A percentile compares a stretch with the other conserved stretches of the same genome.
Conservation (phyloP, 192 early-diverging fungal genomes). For the Cetraspora pellucida region DNA sequence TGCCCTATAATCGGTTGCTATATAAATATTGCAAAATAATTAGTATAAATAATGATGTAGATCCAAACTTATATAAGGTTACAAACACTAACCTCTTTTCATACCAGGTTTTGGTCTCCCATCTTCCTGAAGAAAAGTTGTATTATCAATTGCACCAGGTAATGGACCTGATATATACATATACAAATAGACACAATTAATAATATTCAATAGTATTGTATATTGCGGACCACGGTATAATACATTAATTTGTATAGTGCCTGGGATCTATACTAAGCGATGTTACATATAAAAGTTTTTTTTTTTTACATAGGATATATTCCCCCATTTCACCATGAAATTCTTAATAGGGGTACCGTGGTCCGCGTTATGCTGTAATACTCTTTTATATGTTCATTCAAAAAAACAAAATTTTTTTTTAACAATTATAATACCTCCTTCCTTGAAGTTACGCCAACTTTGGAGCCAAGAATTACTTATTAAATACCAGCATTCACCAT, state of each 20-base stretch:
- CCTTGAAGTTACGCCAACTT: constrained; percentile 48
- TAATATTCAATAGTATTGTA: too few species aligned
- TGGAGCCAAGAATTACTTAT: constrained; percentile 45
- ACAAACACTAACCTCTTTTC: constrained; percentile 39
- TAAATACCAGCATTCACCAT: constrained; percentile 47
- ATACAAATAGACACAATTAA: background rate
- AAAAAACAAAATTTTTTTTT: background rate
- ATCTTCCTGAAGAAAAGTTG: constrained; percentile 43
- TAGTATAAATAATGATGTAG: background rate
- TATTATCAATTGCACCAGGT: constrained; percentile 45
- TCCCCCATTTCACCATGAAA: too few species aligned
- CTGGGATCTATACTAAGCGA: too few species aligned
- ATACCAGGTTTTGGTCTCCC: constrained; percentile 45
- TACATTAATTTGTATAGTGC: too few species aligned
- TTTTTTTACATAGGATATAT: too few species aligned
- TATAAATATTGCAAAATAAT: background rate
- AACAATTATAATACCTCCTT: constrained; percentile 38
- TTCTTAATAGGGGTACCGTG: too few species aligned
- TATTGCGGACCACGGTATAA: background rate
- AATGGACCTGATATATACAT: constrained; percentile 33
- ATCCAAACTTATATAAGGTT: background rate
- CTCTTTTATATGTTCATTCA: background rate
- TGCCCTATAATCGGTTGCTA: constrained; percentile 45
- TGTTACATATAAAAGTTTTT: too few species aligned
- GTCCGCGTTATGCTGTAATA: too few species aligned